Evolutionary conservation across 352 stramenopile species (phyloP).

Genomic region (Pythium scleroteichum): DNA sequence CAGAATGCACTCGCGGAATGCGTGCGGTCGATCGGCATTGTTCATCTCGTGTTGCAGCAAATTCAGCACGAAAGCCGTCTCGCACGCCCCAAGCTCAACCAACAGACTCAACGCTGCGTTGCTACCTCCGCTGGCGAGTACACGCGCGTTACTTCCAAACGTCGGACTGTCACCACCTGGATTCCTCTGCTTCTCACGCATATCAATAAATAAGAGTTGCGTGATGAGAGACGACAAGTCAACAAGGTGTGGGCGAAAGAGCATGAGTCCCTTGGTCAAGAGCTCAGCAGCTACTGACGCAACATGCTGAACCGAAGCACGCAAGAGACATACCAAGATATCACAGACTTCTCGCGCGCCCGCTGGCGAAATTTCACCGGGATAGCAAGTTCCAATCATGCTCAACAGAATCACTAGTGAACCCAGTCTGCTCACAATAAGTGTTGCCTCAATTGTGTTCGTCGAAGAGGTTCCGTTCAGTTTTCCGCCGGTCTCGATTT

Average conservation of each 20-base stretch:
- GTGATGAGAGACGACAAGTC: conserved; percentile 77
- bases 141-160: conserved; percentile 45
- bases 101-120: conserved; percentile 75
- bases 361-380: conserved; percentile 75
- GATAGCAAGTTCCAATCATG: conserved; percentile 87
- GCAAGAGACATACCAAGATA: conserved; percentile 67
- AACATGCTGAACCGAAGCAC: conserved; percentile 52
- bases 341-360: conserved; percentile 80
- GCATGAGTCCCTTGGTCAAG: conserved; percentile 79
- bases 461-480: conserved; percentile 31
- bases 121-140: conserved; percentile 56
- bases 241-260: conserved; percentile 81
- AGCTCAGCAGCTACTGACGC: conserved; percentile 74
- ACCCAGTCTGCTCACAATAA: conserved; percentile 63
- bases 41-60: conserved; percentile 86
- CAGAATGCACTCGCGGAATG: conserved; percentile 75
- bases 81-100: conserved; percentile 76
- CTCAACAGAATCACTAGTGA: conserved; percentile 79
- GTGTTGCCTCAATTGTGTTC: conserved; percentile 26
- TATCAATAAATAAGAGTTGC: conserved; percentile 71
- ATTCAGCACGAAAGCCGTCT: conserved; percentile 74
- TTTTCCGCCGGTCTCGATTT: conserved; percentile 56
- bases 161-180: conserved; percentile 35
- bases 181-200: conserved; percentile 69
- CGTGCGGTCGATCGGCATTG: conserved; percentile 61